Evolutionary conservation across 495 filamentous ascomycete species (phyloP).

Genomic region (Tuber borchii): DNA sequence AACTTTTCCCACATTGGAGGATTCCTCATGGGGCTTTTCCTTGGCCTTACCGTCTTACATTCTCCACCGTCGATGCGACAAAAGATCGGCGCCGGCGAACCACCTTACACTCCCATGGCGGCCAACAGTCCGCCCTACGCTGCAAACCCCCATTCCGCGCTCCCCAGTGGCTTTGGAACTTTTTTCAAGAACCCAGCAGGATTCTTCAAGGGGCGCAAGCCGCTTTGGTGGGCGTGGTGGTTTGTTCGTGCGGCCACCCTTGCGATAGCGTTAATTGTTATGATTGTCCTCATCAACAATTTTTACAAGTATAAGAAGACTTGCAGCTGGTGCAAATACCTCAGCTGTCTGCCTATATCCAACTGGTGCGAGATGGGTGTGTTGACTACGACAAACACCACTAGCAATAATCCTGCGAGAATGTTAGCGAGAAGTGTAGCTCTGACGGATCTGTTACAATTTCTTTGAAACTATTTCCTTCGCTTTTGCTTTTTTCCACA

Average conservation of each 20-base stretch:
- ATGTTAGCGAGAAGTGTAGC: constrained; percentile 15
- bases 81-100: constrained; percentile 62
- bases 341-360: constrained; percentile 80
- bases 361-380: constrained; percentile 71
- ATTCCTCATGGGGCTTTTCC: constrained; percentile 82
- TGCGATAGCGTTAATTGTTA: constrained; percentile 67
- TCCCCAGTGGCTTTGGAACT: constrained; percentile 40
- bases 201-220: constrained; percentile 88
- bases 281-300: constrained; percentile 77
- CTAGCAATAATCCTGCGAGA: constrained; percentile 34
- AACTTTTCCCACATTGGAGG: constrained; percentile 97
- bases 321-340: constrained; percentile 86
- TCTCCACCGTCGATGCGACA: constrained; percentile 74
- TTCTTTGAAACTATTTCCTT: background rate
- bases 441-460: background rate
- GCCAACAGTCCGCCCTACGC: constrained; percentile 37
- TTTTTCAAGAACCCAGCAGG: constrained; percentile 64
- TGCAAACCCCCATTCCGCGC: constrained; percentile 19
- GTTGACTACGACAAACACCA: constrained; percentile 41
- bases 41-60: constrained; percentile 78
- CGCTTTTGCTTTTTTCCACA: background rate
- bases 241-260: constrained; percentile 73
- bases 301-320: constrained; percentile 74
- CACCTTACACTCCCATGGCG: constrained; percentile 59
- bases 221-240: constrained; percentile 98